A percentile compares a stretch with the other conserved stretches of the same genome.
phyloP scores from a whole-genome alignment of 1,139 yeast species.

The Eremothecium cymbalariae region DNA sequence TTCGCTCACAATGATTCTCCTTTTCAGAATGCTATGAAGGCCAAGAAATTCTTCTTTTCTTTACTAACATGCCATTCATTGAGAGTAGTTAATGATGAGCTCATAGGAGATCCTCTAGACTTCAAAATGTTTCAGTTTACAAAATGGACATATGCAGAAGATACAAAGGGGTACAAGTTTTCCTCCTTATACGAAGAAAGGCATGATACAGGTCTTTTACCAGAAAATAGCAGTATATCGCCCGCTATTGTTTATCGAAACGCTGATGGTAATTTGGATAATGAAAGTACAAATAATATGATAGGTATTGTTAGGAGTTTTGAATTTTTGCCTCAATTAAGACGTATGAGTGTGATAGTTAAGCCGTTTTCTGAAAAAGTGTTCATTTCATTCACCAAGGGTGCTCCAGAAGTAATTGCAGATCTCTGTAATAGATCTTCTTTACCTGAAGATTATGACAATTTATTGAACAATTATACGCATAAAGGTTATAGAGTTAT shows the following conservation, averaged over 20 bases:
- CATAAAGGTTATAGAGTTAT: slow-evolving; percentile 92
- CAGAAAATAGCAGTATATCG: slow-evolving; percentile 37
- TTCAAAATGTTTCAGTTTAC: slow-evolving; percentile 88
- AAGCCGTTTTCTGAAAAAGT: slow-evolving; percentile 35
- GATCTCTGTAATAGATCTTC: slow-evolving; percentile 65
- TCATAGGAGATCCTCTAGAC: slow-evolving; percentile 91
- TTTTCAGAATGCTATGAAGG: slow-evolving; percentile 24
- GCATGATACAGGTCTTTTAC: slow-evolving; percentile 33
- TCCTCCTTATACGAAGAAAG: slow-evolving; percentile 32
- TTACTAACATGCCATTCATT: slow-evolving; percentile 87
- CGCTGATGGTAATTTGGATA: slow-evolving; percentile 24
- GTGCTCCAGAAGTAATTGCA: slow-evolving; percentile 95
- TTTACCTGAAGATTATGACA: slow-evolving; percentile 68
- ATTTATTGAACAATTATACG: slow-evolving; percentile 71
- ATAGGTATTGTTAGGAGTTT: slow-evolving; percentile 60
- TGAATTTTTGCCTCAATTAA: slow-evolving; percentile 74
- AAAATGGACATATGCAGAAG: slow-evolving; percentile 65
- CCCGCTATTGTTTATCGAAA: slow-evolving; percentile 45
- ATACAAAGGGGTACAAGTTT: slow-evolving; percentile 36
- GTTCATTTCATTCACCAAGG: slow-evolving; percentile 63
- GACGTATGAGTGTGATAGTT: slow-evolving; percentile 85
- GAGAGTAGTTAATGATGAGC: slow-evolving; percentile 64
- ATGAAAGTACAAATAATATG: slow-evolving; percentile 34
- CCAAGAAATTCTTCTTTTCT: slow-evolving; percentile 36
- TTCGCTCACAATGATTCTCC: slow-evolving; percentile 27